Evolutionary conservation across 306 rosid species (phyloP), one percentile per base, ranked within the genome.

Genomic region (Clitoria ternatea): DNA sequence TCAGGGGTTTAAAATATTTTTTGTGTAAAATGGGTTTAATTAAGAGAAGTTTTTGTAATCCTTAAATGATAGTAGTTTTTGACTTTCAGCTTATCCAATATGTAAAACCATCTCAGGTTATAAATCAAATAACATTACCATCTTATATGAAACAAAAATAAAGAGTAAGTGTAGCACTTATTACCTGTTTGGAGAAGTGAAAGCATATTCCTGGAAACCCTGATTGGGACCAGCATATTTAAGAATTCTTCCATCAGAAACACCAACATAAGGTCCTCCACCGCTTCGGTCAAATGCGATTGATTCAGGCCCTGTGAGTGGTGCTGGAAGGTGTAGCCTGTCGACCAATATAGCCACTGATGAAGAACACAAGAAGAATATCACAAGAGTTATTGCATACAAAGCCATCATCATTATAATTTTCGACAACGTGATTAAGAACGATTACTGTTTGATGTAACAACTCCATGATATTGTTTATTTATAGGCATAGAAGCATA

Each of bases 181-280:
- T 42, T 66, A 84, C 87, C 88, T 87, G n/a, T 11, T 62, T 13
- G 84, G 82, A 0, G 84, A 20, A 43, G 81, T 70, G 79, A 22
- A 70, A 35, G 72, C 81, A 72, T 67, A 75, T 9, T 87, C 85
- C n/a, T 7, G 5, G 20, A 84, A 84, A n/a, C 54, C 26, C 0
- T 22, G 18, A 1, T 10, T 35, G 8, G 69, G 43, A 47, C 45
- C 69, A 2, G 0, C 3, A 17, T 72, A 80, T 73, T 64, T 82
- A 0, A 84, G 32, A 29, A 87, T 72, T 35, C 78, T 78, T 71
- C 82, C 82, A 56, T 87, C 91, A 18, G 85, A 76, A 30, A 37
- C 68, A 49, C 83, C 55, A 1, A 67, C 77, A 64, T 74, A 81
- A 29, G 85, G 83, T 17, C 85, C 89, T 70, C 13, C 68, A 14